Conservation (phyloP, 1,284 basidiomycete genomes). For the Clitocybe nebularis region DNA sequence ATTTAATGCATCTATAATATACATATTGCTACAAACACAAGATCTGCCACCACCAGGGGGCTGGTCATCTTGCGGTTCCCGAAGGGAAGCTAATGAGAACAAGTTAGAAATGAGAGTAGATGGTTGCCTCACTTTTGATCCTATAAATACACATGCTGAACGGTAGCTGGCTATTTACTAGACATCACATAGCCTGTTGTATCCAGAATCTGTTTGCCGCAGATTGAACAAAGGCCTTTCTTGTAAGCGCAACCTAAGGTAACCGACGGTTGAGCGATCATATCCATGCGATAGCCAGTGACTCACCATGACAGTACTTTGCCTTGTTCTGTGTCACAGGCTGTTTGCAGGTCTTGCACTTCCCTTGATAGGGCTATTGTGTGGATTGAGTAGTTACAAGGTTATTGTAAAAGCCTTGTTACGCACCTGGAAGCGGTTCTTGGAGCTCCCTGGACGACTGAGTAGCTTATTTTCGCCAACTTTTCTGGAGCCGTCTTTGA, state of each 20-base stretch:
- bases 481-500: conserved; percentile 75
- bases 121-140: too few species aligned
- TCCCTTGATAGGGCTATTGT: conserved; percentile 71
- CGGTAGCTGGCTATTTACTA: conserved; percentile 48
- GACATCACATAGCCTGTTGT: conserved; percentile 81
- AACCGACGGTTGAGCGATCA: conserved; percentile 10
- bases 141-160: neutral
- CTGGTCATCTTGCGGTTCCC: too few species aligned
- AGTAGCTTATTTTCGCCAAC: conserved; percentile 83
- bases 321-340: conserved; percentile 77
- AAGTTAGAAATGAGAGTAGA: too few species aligned
- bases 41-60: too few species aligned
- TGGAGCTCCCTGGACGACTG: conserved; percentile 58
- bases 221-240: conserved; percentile 79
- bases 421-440: conserved; percentile 68
- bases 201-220: conserved; percentile 79
- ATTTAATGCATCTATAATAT: neutral
- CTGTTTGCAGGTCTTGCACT: conserved; percentile 82
- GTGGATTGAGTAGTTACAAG: conserved; percentile 13
- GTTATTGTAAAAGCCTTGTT: conserved; percentile 11
- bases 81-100: too few species aligned
- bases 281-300: conserved; percentile 10
- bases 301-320: conserved; percentile 79
- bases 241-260: conserved; percentile 76
- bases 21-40: too few species aligned